phyloP scores from a whole-genome alignment of 495 filamentous ascomycete genomes.

The Trichoderma erinaceum region DNA sequence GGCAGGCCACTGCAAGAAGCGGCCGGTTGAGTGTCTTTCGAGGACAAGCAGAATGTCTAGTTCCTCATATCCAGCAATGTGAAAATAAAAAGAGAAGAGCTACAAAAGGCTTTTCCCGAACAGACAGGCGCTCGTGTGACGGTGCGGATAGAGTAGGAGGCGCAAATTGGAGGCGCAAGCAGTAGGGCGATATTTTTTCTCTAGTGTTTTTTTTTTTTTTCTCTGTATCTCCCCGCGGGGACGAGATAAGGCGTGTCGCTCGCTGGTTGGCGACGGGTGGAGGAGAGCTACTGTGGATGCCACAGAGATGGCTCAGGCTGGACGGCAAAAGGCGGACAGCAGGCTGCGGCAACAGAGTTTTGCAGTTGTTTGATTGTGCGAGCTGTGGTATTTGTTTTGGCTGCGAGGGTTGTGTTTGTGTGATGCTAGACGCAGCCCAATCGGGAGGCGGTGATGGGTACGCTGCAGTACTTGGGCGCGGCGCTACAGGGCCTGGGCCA shows the following conservation, averaged over 20 bases:
- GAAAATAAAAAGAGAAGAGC: neutral
- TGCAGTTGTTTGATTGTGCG: neutral
- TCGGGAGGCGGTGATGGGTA: neutral
- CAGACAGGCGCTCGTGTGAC: neutral
- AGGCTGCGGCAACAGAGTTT: conserved; percentile 1
- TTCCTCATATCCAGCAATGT: neutral
- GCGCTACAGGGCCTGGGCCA: neutral
- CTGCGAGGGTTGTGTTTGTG: conserved; percentile 9
- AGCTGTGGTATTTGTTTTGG: neutral
- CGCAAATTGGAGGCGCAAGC: neutral
- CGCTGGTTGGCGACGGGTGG: neutral
- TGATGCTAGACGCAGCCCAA: conserved; percentile 11
- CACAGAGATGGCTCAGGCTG: neutral
- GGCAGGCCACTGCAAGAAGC: conserved; percentile 5
- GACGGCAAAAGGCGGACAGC: neutral
- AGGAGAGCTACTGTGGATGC: neutral
- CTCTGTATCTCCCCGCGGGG: neutral
- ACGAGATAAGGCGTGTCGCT: neutral
- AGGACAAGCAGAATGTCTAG: conserved; percentile 4
- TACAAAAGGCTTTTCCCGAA: neutral
- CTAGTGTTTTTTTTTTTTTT: neutral
- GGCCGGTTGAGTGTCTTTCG: conserved; percentile 1
- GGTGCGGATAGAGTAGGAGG: too few species aligned
- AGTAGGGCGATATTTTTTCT: neutral
- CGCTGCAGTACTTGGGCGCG: neutral